Conservation (phyloP, 495 filamentous ascomycete genomes). For the Talaromyces proteolyticus region DNA sequence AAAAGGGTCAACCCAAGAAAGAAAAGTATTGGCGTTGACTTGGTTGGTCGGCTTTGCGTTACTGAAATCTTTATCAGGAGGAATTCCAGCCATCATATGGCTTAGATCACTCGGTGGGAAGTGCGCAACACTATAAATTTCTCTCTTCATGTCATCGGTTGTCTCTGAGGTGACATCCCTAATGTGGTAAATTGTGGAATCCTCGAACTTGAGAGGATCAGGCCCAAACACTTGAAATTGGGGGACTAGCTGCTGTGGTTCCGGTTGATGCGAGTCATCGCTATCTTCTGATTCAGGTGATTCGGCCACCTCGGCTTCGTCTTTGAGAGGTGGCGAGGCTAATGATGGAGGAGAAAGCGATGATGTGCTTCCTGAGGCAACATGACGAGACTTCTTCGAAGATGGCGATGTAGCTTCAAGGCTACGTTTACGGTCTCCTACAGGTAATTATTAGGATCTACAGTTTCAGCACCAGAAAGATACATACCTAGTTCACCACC, state of each 20-base stretch:
- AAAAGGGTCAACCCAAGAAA: slow-evolving; percentile 81
- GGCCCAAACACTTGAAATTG: slow-evolving; percentile 82
- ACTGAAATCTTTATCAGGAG: slow-evolving; percentile 91
- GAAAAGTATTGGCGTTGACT: slow-evolving; percentile 85
- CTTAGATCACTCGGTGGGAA: slow-evolving; percentile 77
- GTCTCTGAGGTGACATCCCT: slow-evolving; percentile 64
- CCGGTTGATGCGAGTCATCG: slow-evolving; percentile 66
- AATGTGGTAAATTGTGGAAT: slow-evolving; percentile 94
- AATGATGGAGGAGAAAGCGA: slow-evolving; percentile 53
- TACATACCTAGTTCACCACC: slow-evolving; percentile 61
- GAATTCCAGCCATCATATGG: slow-evolving; percentile 79
- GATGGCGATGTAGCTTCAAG: slow-evolving; percentile 32
- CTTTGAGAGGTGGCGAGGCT: slow-evolving; percentile 45
- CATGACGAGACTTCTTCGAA: slow-evolving; percentile 45
- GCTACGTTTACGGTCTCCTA: slow-evolving; percentile 7
- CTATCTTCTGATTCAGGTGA: slow-evolving; percentile 53
- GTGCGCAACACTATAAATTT: slow-evolving; percentile 78
- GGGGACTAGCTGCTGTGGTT: slow-evolving; percentile 68
- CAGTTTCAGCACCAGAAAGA: too few species aligned
- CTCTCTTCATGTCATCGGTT: slow-evolving; percentile 72
- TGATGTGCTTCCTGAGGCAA: slow-evolving; percentile 57
- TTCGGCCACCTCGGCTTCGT: slow-evolving; percentile 34
- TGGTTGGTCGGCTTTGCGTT: slow-evolving; percentile 91
- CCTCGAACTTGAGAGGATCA: slow-evolving; percentile 84
- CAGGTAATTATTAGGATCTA: too few species aligned